Evolutionary conservation across 129 eudicot genomes (phyloP).

Genomic region (Artemisia tridentata): DNA sequence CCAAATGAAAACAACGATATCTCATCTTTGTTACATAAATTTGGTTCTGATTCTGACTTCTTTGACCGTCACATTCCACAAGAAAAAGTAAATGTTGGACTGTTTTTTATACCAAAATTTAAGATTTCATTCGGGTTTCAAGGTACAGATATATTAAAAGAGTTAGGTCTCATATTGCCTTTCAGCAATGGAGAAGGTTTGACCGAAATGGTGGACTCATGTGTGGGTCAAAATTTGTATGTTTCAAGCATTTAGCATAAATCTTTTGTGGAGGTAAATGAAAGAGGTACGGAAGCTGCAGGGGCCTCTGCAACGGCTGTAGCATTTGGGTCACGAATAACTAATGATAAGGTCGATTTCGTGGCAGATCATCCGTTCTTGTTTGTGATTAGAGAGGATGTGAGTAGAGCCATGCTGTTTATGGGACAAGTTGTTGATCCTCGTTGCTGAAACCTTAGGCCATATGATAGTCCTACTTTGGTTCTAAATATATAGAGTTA

Average conservation of each 20-base stretch:
- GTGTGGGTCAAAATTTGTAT: slow-evolving; percentile 34
- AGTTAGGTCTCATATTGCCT: slow-evolving; percentile 57
- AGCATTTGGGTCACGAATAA: slow-evolving; percentile 7
- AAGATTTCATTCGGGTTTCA: slow-evolving; percentile 67
- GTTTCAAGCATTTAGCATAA: slow-evolving; percentile 73
- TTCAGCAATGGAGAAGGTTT: slow-evolving; percentile 46
- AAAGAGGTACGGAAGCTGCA: slow-evolving; percentile 90
- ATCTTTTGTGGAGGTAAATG: slow-evolving; percentile 79
- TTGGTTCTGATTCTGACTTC: slow-evolving; percentile 46
- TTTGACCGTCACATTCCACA: slow-evolving; percentile 50
- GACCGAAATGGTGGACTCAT: slow-evolving; percentile 69
- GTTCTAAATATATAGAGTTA: background rate
- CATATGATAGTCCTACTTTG: background rate
- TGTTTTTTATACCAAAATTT: slow-evolving; percentile 59
- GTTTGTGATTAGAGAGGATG: slow-evolving; percentile 70
- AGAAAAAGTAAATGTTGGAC: slow-evolving; percentile 43
- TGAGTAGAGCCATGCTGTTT: slow-evolving; percentile 63
- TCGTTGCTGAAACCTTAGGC: slow-evolving; percentile 3
- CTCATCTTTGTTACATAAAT: slow-evolving; percentile 44
- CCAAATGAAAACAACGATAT: slow-evolving; percentile 41
- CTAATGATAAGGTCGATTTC: slow-evolving; percentile 42
- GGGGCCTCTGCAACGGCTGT: slow-evolving; percentile 49
- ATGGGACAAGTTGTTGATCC: slow-evolving; percentile 73
- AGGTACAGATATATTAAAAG: slow-evolving; percentile 55
- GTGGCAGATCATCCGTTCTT: slow-evolving; percentile 84